Percentiles rank a stretch among this genome's conserved stretches.
Conservation (phyloP, 768 basidiomycete species). For the Pisolithus albus region DNA sequence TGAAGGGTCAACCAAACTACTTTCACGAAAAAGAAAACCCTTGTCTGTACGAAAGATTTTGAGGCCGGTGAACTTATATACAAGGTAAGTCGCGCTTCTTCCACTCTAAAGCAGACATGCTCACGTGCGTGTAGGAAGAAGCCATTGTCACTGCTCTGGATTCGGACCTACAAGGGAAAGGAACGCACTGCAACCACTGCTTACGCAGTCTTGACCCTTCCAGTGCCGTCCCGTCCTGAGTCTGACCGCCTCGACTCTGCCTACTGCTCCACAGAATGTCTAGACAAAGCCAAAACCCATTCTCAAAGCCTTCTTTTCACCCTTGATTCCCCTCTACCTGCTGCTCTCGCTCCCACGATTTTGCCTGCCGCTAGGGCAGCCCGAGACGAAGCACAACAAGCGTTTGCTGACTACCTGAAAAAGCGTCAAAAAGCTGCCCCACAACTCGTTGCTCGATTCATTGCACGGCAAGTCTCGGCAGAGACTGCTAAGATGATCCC, state of each 20-base stretch:
- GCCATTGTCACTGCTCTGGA: constrained; percentile 70
- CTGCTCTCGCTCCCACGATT: constrained; percentile 27
- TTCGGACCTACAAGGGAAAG: constrained; percentile 57
- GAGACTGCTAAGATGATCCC: constrained; percentile 54
- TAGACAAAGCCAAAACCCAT: constrained; percentile 45
- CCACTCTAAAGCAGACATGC: constrained; percentile 1
- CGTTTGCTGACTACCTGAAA: constrained; percentile 51
- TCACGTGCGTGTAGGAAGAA: constrained; percentile 48
- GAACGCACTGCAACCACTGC: constrained; percentile 70
- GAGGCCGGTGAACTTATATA: constrained; percentile 70
- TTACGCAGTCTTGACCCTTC: constrained; percentile 49
- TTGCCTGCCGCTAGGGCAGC: constrained; percentile 31
- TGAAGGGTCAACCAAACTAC: constrained; percentile 12
- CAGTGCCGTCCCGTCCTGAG: constrained; percentile 37
- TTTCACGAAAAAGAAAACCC: constrained; percentile 39
- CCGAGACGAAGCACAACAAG: constrained; percentile 53
- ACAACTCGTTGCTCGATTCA: constrained; percentile 61
- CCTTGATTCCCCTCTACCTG: constrained; percentile 53
- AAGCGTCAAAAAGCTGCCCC: constrained; percentile 39
- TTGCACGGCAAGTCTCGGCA: constrained; percentile 62
- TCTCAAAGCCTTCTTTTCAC: constrained; percentile 70
- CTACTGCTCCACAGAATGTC: constrained; percentile 72
- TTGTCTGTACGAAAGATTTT: constrained; percentile 64
- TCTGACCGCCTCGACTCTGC: constrained; percentile 49
- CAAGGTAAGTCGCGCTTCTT: constrained; percentile 38